Evolutionary conservation across 2,329 filamentous ascomycete genomes (phyloP).

Genomic region (Fusarium miscanthi): DNA sequence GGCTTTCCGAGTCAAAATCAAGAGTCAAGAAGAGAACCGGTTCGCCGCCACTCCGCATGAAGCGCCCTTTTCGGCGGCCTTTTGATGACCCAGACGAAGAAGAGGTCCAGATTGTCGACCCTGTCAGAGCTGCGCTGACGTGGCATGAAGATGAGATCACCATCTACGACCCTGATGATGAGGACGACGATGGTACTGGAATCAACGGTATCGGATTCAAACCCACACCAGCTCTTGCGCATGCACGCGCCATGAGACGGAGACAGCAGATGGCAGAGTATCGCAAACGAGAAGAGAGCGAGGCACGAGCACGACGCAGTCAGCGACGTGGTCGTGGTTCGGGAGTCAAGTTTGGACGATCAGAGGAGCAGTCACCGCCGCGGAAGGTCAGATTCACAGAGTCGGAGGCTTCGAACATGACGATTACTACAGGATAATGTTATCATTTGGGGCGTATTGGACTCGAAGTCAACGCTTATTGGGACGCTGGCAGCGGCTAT

Average conservation of each 20-base stretch:
- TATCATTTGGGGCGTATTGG: neutral
- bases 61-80: conserved; percentile 34
- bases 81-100: conserved; percentile 47
- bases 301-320: conserved; percentile 67
- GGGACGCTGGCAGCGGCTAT: neutral
- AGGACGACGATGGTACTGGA: conserved; percentile 74
- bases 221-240: conserved; percentile 70
- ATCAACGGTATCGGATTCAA: conserved; percentile 76
- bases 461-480: neutral
- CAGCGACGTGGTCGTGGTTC: conserved; percentile 58
- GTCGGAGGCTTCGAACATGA: conserved; percentile 49
- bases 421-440: conserved; percentile 48
- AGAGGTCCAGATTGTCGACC: conserved; percentile 58
- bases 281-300: conserved; percentile 68
- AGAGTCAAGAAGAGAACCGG: conserved; percentile 50
- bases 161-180: conserved; percentile 71
- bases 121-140: conserved; percentile 68
- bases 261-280: conserved; percentile 72
- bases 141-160: conserved; percentile 78
- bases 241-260: conserved; percentile 66
- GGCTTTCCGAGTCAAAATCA: conserved; percentile 53
- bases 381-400: conserved; percentile 57
- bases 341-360: conserved; percentile 40
- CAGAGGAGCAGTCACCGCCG: conserved; percentile 35
- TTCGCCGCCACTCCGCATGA: conserved; percentile 54